Conservation (phyloP, 1,139 yeast genomes). For the Saccharomyces hybrid region DNA sequence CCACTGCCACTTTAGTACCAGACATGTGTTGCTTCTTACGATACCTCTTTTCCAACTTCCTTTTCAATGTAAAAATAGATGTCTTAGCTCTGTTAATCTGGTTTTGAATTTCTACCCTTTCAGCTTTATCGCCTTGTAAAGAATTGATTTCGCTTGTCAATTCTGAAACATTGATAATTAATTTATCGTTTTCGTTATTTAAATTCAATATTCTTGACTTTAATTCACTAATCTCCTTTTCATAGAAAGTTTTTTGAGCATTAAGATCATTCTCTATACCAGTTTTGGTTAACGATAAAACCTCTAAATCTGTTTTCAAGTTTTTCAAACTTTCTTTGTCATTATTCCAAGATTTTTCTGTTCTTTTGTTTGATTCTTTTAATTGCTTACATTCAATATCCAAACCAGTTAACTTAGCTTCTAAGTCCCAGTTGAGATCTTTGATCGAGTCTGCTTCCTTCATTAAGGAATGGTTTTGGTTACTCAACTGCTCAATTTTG, state of each 20-base stretch:
- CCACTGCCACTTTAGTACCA: neutral
- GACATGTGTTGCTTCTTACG: neutral
- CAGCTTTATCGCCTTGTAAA: neutral
- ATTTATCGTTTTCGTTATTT: conserved; percentile 51
- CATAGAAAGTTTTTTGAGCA: conserved; percentile 33
- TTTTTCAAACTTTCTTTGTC: conserved; percentile 26
- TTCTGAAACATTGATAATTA: conserved; percentile 12
- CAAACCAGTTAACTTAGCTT: conserved; percentile 3
- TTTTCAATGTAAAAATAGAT: neutral
- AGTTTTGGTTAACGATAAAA: conserved; percentile 37
- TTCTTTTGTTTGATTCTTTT: conserved; percentile 30
- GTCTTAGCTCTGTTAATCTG: neutral
- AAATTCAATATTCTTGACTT: conserved; percentile 46
- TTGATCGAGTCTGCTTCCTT: conserved; percentile 1
- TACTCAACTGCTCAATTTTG: neutral
- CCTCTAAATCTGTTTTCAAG: conserved; percentile 44
- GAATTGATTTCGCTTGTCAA: neutral
- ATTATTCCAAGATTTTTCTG: conserved; percentile 26
- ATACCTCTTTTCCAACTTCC: neutral
- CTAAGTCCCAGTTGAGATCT: conserved; percentile 5
- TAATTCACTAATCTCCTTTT: conserved; percentile 41
- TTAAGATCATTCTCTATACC: conserved; percentile 37
- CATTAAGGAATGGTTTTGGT: neutral
- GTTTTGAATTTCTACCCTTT: neutral
- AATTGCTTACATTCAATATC: conserved; percentile 14